Evolutionary conservation across 257 asterid species (phyloP), one percentile per base, ranked within the genome.

Genomic region (Avicennia marina): DNA sequence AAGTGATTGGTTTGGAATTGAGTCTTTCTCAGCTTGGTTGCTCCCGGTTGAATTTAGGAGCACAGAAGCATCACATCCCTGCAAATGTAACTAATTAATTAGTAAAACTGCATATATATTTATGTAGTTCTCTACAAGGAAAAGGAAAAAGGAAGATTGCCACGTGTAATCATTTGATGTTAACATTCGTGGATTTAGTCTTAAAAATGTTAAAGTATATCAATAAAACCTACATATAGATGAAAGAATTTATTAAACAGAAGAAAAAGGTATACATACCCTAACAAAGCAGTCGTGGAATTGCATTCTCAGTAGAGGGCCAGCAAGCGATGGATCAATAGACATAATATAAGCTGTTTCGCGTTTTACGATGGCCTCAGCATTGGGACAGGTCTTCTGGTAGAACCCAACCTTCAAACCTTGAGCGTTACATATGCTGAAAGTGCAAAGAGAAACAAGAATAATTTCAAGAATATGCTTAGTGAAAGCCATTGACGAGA

Each of bases 61-160:
- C 32, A 85, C 47, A 0, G 95, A 88, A 17, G 70, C 90, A 66
- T 88, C 95, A 24, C 95, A 88, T 6, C 94, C 96, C 96, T 87
- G 45, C 20, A 64, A 25, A 9, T 20, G 34, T 1, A 1, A 32
- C 12, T 21, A 22, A 7, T 16, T 3, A 8, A 21, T 2, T 2
- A 6, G 7, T 24, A 21, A 46, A n/a, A n/a, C n/a, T n/a, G n/a
- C n/a, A n/a, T n/a, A n/a, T n/a, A n/a, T n/a, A n/a, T n/a, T n/a
- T n/a, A n/a, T n/a, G n/a, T n/a, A n/a, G n/a, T n/a, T n/a, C n/a
- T n/a, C n/a, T n/a, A n/a, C n/a, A n/a, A n/a, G n/a, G n/a, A n/a
- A n/a, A n/a, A n/a, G n/a, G n/a, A n/a, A n/a, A n/a, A n/a, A n/a
- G n/a, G n/a, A n/a, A n/a, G n/a, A n/a, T n/a, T n/a, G n/a, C n/a